phyloP scores from a whole-genome alignment of 495 filamentous ascomycete species.

The Penicillium samsonianum region DNA sequence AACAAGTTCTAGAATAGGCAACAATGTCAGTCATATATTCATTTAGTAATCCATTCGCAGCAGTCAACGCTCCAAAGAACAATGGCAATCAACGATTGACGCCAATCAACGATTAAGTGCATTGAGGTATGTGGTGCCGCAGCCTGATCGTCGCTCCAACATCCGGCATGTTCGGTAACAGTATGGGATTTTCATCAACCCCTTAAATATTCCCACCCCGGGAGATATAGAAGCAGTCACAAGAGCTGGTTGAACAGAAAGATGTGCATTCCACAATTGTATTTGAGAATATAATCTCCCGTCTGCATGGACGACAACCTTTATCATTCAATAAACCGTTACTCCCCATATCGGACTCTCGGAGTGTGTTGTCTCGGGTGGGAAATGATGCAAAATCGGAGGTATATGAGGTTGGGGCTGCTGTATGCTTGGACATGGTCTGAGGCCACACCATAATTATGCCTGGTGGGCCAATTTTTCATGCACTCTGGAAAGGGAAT shows the following conservation, averaged over 20 bases:
- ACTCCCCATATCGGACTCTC: not conserved
- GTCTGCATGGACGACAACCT: not conserved
- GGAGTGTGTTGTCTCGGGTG: not conserved
- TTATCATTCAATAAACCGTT: constrained; percentile 1
- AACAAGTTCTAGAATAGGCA: constrained; percentile 13
- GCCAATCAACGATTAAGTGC: not conserved
- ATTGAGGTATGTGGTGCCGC: constrained; percentile 31
- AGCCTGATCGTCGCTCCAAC: constrained; percentile 21
- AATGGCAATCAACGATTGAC: constrained; percentile 5
- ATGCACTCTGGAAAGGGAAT: not conserved
- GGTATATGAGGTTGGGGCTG: constrained; percentile 2
- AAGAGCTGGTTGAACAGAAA: constrained; percentile 16
- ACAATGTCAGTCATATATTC: constrained; percentile 5
- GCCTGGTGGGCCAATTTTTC: constrained; percentile 4
- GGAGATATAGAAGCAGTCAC: constrained; percentile 10
- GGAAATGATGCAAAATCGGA: not conserved
- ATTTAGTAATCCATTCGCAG: not conserved
- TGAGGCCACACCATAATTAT: not conserved
- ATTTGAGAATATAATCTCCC: constrained; percentile 19
- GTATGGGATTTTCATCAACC: constrained; percentile 23
- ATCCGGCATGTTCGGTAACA: constrained; percentile 18
- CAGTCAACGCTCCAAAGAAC: not conserved
- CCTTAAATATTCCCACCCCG: constrained; percentile 13
- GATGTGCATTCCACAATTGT: constrained; percentile 21
- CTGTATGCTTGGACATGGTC: not conserved